Evolutionary conservation across 176 grass and related monocot species (phyloP).

Genomic region (Pontederia crassipes): DNA sequence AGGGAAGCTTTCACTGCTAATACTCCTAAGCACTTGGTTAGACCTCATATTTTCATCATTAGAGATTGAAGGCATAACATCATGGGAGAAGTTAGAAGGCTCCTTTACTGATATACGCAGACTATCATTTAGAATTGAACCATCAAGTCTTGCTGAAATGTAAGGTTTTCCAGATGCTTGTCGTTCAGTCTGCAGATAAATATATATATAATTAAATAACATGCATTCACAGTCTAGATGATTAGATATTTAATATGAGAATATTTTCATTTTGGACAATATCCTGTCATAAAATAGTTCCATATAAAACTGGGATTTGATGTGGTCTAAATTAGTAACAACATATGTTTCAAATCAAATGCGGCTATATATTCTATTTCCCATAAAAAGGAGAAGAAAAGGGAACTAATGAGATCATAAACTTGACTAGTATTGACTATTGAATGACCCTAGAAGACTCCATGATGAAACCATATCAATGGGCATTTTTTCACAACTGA

Average conservation of each 20-base stretch:
- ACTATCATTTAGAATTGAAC: conserved; percentile 4
- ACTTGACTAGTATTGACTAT: neutral
- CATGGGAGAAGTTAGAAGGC: conserved; percentile 1
- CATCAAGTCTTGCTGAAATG: conserved; percentile 5
- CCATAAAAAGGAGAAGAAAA: neutral
- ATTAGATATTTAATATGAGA: neutral
- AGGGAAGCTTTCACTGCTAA: conserved; percentile 12
- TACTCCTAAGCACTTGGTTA: neutral
- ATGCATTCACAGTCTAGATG: neutral
- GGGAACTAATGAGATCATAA: neutral
- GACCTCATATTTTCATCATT: neutral
- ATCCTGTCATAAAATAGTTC: neutral
- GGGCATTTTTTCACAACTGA: neutral
- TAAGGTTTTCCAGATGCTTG: conserved; percentile 6
- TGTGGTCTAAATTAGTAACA: neutral
- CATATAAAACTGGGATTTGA: neutral
- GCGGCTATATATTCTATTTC: neutral
- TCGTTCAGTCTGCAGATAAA: conserved; percentile 24
- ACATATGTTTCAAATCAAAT: neutral
- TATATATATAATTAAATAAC: neutral
- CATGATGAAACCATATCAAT: neutral
- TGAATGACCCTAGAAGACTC: neutral
- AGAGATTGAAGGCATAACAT: neutral
- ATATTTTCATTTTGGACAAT: neutral
- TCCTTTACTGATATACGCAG: conserved; percentile 10